Evolutionary conservation across 2,329 filamentous ascomycete genomes (phyloP), one percentile per base, ranked within the genome.

Genomic region (Leptographium galeiforme): DNA sequence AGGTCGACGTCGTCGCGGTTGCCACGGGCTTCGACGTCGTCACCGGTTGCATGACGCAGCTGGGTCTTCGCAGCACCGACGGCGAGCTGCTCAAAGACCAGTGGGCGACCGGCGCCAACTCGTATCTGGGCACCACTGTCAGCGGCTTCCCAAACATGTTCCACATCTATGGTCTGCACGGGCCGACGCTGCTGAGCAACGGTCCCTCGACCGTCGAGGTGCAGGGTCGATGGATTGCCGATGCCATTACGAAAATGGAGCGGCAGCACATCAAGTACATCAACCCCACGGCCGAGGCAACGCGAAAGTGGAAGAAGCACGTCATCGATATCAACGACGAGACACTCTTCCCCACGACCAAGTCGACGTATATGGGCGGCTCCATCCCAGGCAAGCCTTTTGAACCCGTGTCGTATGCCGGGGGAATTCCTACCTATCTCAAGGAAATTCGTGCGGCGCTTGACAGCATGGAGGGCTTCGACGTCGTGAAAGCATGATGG

Each of bases 181-280:
- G 68, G 0, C 78, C 78, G 0, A 80, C 77, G 0, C 69, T 76
- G 0, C 65, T 81, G 6, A 63, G 69, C 60, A 83, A 82, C 58
- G 79, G 78, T 0, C 79, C 80, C 0, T 71, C 72, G 0, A 71
- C 68, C 1, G 71, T 75, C 8, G 75, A 81, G 56, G 60, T 77
- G 1, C 79, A 83, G 58, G 78, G 76, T 2, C 66, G 75, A 0
- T 82, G 76, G 76, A 74, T 81, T 53, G 66, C 68, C 16, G 71
- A 76, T 48, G 62, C 63, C 45, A 75, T 82, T 52, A 63, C 68
- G 39, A 70, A 76, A 61, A 73, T 79, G 57, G 63, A 70, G 57
- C 57, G 59, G 1, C 66, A 75, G 43, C 61, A 63, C 1, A 67
- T 79, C 61, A 72, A 71, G 58, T 74, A 72, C 52, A 72, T 82